Evolutionary conservation across 1,284 basidiomycete species (phyloP), one percentile per base, ranked within the genome.

Genomic region (Athelia psychrophila): DNA sequence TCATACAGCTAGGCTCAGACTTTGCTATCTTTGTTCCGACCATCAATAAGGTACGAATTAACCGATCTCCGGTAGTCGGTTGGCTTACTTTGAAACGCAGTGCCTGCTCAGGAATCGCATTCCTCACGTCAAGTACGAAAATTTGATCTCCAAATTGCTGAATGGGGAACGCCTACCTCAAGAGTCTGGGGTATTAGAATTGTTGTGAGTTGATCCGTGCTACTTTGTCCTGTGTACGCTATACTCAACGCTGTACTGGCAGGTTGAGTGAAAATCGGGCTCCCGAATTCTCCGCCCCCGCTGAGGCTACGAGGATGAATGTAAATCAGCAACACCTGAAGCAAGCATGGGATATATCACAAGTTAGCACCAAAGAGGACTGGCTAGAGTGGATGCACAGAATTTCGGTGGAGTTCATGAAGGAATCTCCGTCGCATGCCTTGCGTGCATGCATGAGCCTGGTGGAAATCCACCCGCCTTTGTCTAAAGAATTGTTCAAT

Each of bases 321-420:
- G 95, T 98, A 50, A 99, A 99, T 66, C 97, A 99, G 68, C 94
- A 97, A 63, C 94, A 98, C 69, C 81, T 99, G 52, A 98, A 98
- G 71, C 88, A 93, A 60, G 95, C 95, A 0, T 99, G 97, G 96
- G 95, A 98, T 63, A 86, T 88, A 2, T 91, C 92, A 2, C 81
- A 84, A 55, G 80, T 95, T 8, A 78, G 81, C 15, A 89, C 89
- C 1, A 80, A 81, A 53, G 93, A 96, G 51, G 96, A 99, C 62
- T 99, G 97, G 97, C 75, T 83, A 23, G 94, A 96, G 48, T 99
- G 97, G 97, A 88, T 98, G 73, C 92, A 93, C 60, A 82, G 91
- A 19, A 80, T 99, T 13, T 90, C 94, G 5, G 91, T 97, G 10
- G 96, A 98, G 69, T 91, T 99, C 64, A 95, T 99, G 89, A 93